Evolutionary conservation across 768 basidiomycete species (phyloP), one percentile per base, ranked within the genome.

Genomic region (Clavaria fumosa): DNA sequence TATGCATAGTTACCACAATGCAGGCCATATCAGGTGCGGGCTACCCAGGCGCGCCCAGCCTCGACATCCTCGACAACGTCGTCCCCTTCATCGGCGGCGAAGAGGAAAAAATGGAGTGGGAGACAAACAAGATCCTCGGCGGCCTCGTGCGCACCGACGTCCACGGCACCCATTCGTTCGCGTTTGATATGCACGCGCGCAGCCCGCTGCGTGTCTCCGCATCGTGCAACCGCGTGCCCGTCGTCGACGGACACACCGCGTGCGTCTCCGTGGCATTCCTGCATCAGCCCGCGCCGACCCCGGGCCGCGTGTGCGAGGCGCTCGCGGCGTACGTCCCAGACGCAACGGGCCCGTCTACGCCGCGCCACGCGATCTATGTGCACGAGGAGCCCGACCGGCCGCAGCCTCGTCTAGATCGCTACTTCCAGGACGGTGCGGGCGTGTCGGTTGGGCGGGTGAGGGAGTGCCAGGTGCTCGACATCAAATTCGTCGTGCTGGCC

Each of bases 91-190:
- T 99, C 55, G 59, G 71, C 12, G 88, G 91, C 34, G 93, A 96
- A 52, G 84, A 89, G 50, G 95, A 97, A 53, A 99, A 97, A 56
- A 89, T 97, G 46, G 93, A 99, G 55, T 99, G 95, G 95, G 95
- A 99, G 62, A 80, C 86, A 4, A 70, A 83, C 49, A 99, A 97
- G 64, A 99, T 99, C 50, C 75, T 99, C 15, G 93, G 95, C 17
- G 88, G 79, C 2, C 49, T 96, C 40, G 49, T 63, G 2, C 62
- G 70, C 18, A 64, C 65, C 34, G 74, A 77, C 39, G 60, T 66
- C 22, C n/a, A n/a, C n/a, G 70, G 68, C 2, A 45, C 54, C 4
- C 70, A 68, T 40, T 50, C 69, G 7, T 97, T 95, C 55, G n/a
- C n/a, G n/a, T n/a, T n/a, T n/a, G 91, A 95, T 53, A 78, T 86